Evolutionary conservation across 1,139 yeast genomes (phyloP).

Genomic region (Taiozyma sp.): DNA sequence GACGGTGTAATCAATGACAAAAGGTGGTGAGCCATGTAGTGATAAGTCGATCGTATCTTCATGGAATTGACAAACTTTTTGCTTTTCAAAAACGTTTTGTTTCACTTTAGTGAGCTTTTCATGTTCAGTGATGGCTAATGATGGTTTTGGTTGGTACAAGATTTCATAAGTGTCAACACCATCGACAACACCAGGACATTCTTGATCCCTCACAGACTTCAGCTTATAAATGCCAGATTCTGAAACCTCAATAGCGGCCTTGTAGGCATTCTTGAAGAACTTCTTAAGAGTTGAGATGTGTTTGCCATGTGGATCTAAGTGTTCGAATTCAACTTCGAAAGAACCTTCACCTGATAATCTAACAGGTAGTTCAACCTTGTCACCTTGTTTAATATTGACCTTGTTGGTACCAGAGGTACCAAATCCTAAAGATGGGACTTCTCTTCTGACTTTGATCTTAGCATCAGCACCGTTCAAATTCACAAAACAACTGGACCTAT

Average conservation of each 20-base stretch:
- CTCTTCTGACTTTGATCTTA: slow-evolving; percentile 58
- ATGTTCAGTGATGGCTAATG: slow-evolving; percentile 33
- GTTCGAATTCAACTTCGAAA: slow-evolving; percentile 41
- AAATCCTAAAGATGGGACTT: slow-evolving; percentile 55
- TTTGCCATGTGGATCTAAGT: slow-evolving; percentile 28
- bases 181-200: slow-evolving; percentile 60
- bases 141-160: slow-evolving; percentile 55
- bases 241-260: slow-evolving; percentile 38
- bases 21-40: slow-evolving; percentile 67
- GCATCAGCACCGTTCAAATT: slow-evolving; percentile 58
- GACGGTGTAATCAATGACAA: slow-evolving; percentile 63
- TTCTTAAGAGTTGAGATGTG: slow-evolving; percentile 23
- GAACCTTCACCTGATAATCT: slow-evolving; percentile 46
- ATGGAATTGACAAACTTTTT: slow-evolving; percentile 42
- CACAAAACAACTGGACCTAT: slow-evolving; percentile 71
- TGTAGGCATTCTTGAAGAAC: slow-evolving; percentile 31
- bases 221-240: slow-evolving; percentile 64
- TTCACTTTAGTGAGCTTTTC: slow-evolving; percentile 23
- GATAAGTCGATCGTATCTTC: slow-evolving; percentile 47
- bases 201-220: slow-evolving; percentile 54
- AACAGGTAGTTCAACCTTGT: slow-evolving; percentile 53
- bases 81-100: slow-evolving; percentile 27
- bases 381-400: slow-evolving; percentile 57
- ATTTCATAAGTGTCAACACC: slow-evolving; percentile 36
- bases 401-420: slow-evolving; percentile 29